These are phyloP conservation scores for Chaetomium fimeti DNA, from an alignment of 495 filamentous ascomycete species.

Conservation along the genomic window DNA sequence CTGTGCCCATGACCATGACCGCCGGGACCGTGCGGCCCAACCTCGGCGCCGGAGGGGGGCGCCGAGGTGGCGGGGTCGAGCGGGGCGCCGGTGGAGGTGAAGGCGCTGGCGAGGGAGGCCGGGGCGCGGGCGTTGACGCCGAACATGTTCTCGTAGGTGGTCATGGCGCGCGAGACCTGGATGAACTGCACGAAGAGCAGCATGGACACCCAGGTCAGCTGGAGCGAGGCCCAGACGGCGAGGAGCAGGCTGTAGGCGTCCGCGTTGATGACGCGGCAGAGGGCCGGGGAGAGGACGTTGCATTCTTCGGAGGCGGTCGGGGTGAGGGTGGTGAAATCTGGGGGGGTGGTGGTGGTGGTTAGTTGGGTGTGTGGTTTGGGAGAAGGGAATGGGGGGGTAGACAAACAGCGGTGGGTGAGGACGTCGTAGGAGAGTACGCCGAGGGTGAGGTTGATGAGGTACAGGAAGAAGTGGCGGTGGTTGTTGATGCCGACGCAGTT, in stretches of 20 bases:
- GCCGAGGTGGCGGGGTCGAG: conserved; percentile 52
- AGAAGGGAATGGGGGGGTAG: conserved; percentile 18
- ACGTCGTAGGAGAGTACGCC: conserved; percentile 65
- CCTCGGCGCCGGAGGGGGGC: conserved; percentile 31
- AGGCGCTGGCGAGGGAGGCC: conserved; percentile 69
- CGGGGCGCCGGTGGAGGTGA: conserved; percentile 75
- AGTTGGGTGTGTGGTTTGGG: background rate
- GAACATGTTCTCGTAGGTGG: conserved; percentile 93
- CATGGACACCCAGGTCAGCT: conserved; percentile 94
- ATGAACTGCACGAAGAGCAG: conserved; percentile 87
- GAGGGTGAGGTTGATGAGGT: conserved; percentile 71
- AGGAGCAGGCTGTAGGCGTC: conserved; percentile 83
- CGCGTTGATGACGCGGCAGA: conserved; percentile 71
- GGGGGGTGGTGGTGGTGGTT: background rate
- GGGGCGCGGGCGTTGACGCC: conserved; percentile 59
- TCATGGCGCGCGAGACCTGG: conserved; percentile 86
- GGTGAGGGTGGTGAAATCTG: conserved; percentile 40
- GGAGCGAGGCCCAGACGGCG: conserved; percentile 71
- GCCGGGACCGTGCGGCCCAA: conserved; percentile 28
- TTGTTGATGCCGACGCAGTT: conserved; percentile 96
- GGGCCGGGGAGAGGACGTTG: conserved; percentile 66
- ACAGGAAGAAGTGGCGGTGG: conserved; percentile 90
- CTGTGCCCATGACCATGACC: conserved; percentile 46
- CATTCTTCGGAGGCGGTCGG: conserved; percentile 53
- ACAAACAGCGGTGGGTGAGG: conserved; percentile 44